Base-by-base conservation (phyloP, 345 rosid species). In the Syzygium oleosum region DNA sequence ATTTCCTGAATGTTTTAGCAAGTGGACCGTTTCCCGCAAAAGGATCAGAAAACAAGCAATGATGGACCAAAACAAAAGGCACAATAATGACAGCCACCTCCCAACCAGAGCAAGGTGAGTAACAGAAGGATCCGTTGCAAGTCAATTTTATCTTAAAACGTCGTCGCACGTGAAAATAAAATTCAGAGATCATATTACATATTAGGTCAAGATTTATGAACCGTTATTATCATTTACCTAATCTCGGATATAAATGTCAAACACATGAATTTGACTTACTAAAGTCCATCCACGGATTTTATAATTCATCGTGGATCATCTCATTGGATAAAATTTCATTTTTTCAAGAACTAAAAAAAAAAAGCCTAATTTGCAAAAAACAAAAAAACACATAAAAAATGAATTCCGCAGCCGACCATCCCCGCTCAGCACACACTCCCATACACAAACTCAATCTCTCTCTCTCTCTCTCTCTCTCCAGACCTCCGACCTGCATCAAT, bases 181-280 rank as follows among this genome's bases (percentile, higher is more conserved):
- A 2, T 61, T 27, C 0, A 61, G 0, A 5, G 6, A 61, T 0
- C 0, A 12, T 12, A 61, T 61, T 61, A 59, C 10, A 12, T 1
- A n/a, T n/a, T 61, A 3, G 0, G 7, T n/a, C 11, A n/a, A 61
- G n/a, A 1, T 61, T 61, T 5, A n/a, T 0, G 7, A 61, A 25
- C 0, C 1, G 6, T 6, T 43, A 43, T 5, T 23, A 6, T 58
- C 14, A 25, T 11, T 58, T 58, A 25, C n/a, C 2, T 5, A n/a
- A 27, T 9, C 12, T 56, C 6, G 29, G 3, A 29, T 15, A 16
- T 0, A 65, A 65, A 11, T 43, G 43, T 65, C 3, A 29, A 65
- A 8, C 78, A 31, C 8, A 8, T 65, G 41, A 68, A 31, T 68
- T 68, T 31, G 79, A 68, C 43, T 16, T 8, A 43, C 8, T 19